Conservation (phyloP, 495 filamentous ascomycete genomes). For the Articulospora tetracladia region DNA sequence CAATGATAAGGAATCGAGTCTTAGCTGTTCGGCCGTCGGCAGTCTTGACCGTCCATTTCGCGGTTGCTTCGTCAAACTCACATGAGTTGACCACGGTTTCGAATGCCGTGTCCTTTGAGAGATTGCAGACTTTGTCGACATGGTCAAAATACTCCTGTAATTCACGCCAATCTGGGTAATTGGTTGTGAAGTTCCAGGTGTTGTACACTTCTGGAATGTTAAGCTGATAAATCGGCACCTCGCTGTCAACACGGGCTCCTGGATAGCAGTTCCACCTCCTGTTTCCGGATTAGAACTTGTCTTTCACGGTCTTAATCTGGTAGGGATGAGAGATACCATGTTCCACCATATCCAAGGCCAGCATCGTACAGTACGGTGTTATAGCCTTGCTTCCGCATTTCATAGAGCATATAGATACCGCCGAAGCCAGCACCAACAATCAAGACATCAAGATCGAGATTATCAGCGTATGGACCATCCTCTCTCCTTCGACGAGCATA, state of each 20-base stretch:
- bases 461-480: conserved; percentile 30
- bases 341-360: conserved; percentile 43
- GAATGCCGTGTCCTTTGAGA: conserved; percentile 51
- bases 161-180: conserved; percentile 48
- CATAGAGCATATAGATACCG: conserved; percentile 32
- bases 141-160: conserved; percentile 53
- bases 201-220: conserved; percentile 48
- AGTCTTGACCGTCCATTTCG: conserved; percentile 45
- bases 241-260: conserved; percentile 46
- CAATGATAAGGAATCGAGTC: conserved; percentile 45
- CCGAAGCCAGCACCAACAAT: conserved; percentile 51
- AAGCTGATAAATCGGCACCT: conserved; percentile 48
- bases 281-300: not conserved
- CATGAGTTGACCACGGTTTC: conserved; percentile 42
- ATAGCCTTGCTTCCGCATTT: conserved; percentile 35
- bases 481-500: conserved; percentile 35
- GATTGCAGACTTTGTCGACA: conserved; percentile 41
- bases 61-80: conserved; percentile 35
- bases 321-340: conserved; percentile 8
- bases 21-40: conserved; percentile 39
- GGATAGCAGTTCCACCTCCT: conserved; percentile 51
- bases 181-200: conserved; percentile 47
- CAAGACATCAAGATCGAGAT: conserved; percentile 43
- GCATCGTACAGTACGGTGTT: conserved; percentile 44
- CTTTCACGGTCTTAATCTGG: conserved; percentile 30